Conservation (phyloP, 2,329 filamentous ascomycete species). For the Trichoderma afroharzianum region DNA sequence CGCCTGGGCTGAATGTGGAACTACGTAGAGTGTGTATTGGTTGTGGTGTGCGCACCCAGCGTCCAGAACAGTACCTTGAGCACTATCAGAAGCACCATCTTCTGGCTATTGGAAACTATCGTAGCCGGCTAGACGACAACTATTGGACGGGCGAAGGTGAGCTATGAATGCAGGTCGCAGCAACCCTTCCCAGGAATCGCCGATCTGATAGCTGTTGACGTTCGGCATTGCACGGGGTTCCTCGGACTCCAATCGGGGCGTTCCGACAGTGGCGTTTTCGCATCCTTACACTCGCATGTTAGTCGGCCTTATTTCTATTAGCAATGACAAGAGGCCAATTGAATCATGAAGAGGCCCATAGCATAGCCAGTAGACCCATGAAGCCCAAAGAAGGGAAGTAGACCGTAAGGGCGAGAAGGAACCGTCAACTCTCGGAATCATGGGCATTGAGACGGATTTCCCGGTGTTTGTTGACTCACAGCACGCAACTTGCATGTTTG, state of each 20-base stretch:
- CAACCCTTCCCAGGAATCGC: neutral
- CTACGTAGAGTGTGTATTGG: neutral
- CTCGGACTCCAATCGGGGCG: neutral
- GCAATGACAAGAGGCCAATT: neutral
- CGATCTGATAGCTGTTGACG: neutral
- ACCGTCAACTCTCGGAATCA: neutral
- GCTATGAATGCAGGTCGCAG: neutral
- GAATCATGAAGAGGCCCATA: neutral
- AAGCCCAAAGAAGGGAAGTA: neutral
- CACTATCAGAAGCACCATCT: neutral
- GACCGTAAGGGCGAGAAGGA: neutral
- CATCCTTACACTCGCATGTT: neutral
- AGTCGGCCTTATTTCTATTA: neutral
- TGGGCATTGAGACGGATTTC: neutral
- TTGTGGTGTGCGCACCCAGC: neutral
- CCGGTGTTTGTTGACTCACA: neutral
- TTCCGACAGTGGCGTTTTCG: conserved; percentile 5
- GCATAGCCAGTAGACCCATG: neutral
- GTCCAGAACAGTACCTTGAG: neutral
- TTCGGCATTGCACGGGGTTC: neutral
- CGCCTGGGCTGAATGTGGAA: neutral
- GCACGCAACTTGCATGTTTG: neutral
- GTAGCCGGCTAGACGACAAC: neutral
- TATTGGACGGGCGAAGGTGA: neutral
- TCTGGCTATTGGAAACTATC: neutral